Evolutionary conservation across 2,329 filamentous ascomycete genomes (phyloP).

Genomic region (Alternaria tenuissima): DNA sequence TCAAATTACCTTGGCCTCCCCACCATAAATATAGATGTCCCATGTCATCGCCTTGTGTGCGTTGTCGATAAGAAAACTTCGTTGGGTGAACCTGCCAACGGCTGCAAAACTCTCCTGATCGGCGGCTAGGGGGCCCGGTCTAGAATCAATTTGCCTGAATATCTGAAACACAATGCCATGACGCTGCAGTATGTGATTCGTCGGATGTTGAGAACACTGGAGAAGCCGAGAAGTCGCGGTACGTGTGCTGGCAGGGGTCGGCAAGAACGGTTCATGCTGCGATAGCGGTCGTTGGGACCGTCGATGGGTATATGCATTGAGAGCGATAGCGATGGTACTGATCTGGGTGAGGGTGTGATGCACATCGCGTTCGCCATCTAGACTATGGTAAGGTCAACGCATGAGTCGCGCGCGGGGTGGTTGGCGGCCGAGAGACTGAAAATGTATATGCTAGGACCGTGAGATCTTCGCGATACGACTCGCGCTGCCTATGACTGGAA

Average conservation of each 20-base stretch:
- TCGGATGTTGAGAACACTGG: neutral
- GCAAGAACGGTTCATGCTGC: conserved; percentile 2
- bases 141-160: neutral
- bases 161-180: conserved; percentile 2
- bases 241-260: neutral
- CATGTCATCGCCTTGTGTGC: neutral
- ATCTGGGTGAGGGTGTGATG: neutral
- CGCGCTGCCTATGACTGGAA: neutral
- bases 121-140: neutral
- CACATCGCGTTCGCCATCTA: neutral
- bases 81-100: neutral
- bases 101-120: conserved; percentile 6
- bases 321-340: neutral
- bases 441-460: neutral
- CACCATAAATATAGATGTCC: neutral
- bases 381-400: neutral
- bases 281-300: neutral
- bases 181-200: neutral
- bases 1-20: neutral
- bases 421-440: neutral
- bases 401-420: neutral
- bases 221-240: neutral
- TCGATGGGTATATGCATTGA: neutral
- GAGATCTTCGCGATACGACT: neutral
- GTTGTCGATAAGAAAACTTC: conserved; percentile 3